These are phyloP conservation scores for Tephrocybe sp. DNA, from an alignment of 768 basidiomycete species.

Conservation along the genomic window DNA sequence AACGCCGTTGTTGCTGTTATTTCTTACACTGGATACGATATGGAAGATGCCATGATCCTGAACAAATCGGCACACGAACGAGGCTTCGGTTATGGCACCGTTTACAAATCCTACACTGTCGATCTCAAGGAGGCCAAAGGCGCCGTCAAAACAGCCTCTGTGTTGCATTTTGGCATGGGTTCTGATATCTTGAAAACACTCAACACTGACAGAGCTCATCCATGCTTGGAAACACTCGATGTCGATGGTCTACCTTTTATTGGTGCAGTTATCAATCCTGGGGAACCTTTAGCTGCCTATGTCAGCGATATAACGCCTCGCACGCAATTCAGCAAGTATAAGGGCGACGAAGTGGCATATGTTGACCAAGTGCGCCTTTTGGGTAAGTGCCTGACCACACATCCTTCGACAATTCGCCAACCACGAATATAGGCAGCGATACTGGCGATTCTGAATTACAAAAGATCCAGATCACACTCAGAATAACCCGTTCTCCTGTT, in stretches of 20 bases:
- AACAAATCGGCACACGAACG: slow-evolving; percentile 99
- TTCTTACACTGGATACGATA: slow-evolving; percentile 99
- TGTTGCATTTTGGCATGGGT: slow-evolving; percentile 89
- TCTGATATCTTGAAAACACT: slow-evolving; percentile 68
- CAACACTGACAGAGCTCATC: slow-evolving; percentile 43
- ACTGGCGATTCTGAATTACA: slow-evolving; percentile 85
- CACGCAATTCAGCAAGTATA: slow-evolving; percentile 91
- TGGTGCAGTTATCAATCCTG: slow-evolving; percentile 66
- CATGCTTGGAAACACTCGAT: slow-evolving; percentile 58
- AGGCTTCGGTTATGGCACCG: slow-evolving; percentile 94
- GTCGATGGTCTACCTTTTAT: slow-evolving; percentile 82
- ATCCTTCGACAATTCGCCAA: slow-evolving; percentile 1
- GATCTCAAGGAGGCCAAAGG: slow-evolving; percentile 84
- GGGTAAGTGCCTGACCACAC: slow-evolving; percentile 46
- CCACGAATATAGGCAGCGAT: slow-evolving; percentile 63
- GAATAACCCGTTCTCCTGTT: slow-evolving; percentile 92
- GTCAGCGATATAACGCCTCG: slow-evolving; percentile 80
- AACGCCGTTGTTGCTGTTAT: slow-evolving; percentile 99
- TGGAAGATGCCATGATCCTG: slow-evolving; percentile 99
- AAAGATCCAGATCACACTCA: slow-evolving; percentile 90
- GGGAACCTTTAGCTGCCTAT: slow-evolving; percentile 85
- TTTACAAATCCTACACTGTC: slow-evolving; percentile 92
- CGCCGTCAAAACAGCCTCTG: slow-evolving; percentile 59
- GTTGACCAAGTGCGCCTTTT: slow-evolving; percentile 90
- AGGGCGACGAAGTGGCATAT: slow-evolving; percentile 90